Percentiles rank a stretch among this genome's conserved stretches.
phyloP scores from a whole-genome alignment of 345 rosid species.

The Eucalyptus cladocalyx region DNA sequence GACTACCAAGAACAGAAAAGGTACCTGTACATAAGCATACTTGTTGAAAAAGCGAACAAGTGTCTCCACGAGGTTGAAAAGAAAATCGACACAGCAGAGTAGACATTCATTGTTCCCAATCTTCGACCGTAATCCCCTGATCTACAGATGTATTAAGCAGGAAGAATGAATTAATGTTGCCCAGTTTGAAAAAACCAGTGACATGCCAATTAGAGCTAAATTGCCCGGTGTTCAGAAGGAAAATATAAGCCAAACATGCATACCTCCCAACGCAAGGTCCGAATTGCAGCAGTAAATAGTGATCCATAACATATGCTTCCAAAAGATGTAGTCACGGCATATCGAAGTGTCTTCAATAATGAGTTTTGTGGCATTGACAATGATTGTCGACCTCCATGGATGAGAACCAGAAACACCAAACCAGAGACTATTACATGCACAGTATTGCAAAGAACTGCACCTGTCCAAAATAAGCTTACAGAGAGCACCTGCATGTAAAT shows the following conservation, averaged over 20 bases:
- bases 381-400: constrained; percentile 69
- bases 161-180: not conserved
- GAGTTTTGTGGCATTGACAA: constrained; percentile 72
- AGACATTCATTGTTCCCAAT: constrained; percentile 92
- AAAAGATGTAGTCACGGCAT: constrained; percentile 85
- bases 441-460: constrained; percentile 88
- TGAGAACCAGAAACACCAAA: constrained; percentile 83
- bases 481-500: constrained; percentile 61
- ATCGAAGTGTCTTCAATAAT: constrained; percentile 49
- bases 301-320: constrained; percentile 98
- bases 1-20: not conserved
- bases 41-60: constrained; percentile 97
- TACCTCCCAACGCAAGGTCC: constrained; percentile 98
- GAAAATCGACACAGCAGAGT: constrained; percentile 88
- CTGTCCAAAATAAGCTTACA: constrained; percentile 94
- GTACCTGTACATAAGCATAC: constrained; percentile 95
- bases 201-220: not conserved
- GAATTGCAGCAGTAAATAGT: constrained; percentile 90
- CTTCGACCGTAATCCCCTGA: constrained; percentile 92
- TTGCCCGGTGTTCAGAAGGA: not conserved
- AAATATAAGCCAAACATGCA: not conserved
- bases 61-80: constrained; percentile 91
- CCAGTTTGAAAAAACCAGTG: not conserved
- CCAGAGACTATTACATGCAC: constrained; percentile 97
- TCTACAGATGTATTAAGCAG: constrained; percentile 19